A percentile compares a stretch with the other conserved stretches of the same genome.
These are phyloP conservation scores for Pseudogymnoascus sp. DNA, from an alignment of 2,329 filamentous ascomycete genomes.

Conservation along the genomic window DNA sequence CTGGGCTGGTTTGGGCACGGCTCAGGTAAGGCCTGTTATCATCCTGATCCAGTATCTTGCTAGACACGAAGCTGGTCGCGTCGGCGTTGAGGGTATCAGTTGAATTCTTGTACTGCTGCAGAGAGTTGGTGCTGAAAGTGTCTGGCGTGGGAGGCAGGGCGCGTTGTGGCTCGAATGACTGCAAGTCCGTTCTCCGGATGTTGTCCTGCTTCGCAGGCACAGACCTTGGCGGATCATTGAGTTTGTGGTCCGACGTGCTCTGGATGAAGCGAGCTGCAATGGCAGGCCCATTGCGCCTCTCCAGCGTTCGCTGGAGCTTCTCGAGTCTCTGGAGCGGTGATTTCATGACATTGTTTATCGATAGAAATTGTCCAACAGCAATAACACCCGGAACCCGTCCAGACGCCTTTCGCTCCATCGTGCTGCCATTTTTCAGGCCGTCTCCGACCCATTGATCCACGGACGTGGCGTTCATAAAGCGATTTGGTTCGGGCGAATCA, in stretches of 20 bases:
- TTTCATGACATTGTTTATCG: constrained; percentile 40
- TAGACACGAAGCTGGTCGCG: background rate
- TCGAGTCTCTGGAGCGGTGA: constrained; percentile 47
- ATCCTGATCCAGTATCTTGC: background rate
- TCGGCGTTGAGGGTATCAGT: constrained; percentile 35
- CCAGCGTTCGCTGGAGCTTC: constrained; percentile 32
- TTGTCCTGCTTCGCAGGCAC: constrained; percentile 19
- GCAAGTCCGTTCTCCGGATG: background rate
- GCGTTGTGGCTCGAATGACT: constrained; percentile 25
- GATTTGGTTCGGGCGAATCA: background rate
- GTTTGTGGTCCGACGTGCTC: background rate
- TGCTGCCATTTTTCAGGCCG: constrained; percentile 21
- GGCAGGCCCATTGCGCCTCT: background rate
- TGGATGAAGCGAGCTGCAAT: constrained; percentile 2
- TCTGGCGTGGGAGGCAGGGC: constrained; percentile 31
- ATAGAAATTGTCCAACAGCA: constrained; percentile 31
- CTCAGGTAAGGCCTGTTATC: background rate
- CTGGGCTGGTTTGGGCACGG: background rate
- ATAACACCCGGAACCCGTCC: constrained; percentile 3
- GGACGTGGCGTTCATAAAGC: background rate
- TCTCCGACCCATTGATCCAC: constrained; percentile 21
- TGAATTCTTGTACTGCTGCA: constrained; percentile 41
- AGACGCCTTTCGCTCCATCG: constrained; percentile 20
- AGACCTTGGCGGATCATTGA: constrained; percentile 8
- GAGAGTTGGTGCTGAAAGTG: constrained; percentile 26